Conservation (phyloP, 2,329 filamentous ascomycete genomes). For the Zalaria obscura region DNA sequence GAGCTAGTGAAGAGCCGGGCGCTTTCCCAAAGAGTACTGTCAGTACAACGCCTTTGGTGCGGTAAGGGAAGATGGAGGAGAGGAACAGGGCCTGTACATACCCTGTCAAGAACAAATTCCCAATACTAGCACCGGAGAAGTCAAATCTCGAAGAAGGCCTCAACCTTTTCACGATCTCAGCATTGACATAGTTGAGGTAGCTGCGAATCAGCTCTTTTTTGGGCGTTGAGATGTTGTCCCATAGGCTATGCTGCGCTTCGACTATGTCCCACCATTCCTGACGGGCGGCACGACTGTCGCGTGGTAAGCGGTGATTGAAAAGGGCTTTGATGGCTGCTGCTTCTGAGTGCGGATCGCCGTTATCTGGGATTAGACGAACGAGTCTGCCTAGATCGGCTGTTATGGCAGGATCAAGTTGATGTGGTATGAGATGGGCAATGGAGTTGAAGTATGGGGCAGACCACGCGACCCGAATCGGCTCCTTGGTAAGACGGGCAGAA, state of each 20-base stretch:
- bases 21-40: too few relatives aligned
- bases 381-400: slow-evolving; percentile 63
- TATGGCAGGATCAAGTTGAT: too few relatives aligned
- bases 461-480: too few relatives aligned
- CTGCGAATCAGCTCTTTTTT: slow-evolving; percentile 38
- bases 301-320: slow-evolving; percentile 74
- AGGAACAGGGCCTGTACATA: slow-evolving; percentile 44
- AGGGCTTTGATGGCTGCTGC: slow-evolving; percentile 63
- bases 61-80: not conserved
- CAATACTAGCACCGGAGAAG: slow-evolving; percentile 35
- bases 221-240: slow-evolving; percentile 40
- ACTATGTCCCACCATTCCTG: slow-evolving; percentile 81
- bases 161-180: slow-evolving; percentile 33
- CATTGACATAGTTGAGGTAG: slow-evolving; percentile 34
- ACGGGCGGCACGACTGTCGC: slow-evolving; percentile 46
- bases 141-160: slow-evolving; percentile 33
- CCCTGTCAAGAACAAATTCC: slow-evolving; percentile 37
- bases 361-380: slow-evolving; percentile 73
- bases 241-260: slow-evolving; percentile 65
- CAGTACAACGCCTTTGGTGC: too few relatives aligned
- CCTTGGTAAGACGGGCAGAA: too few relatives aligned
- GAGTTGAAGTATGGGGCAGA: too few relatives aligned
- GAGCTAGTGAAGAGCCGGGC: slow-evolving; percentile 83
- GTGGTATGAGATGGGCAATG: too few relatives aligned
- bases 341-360: slow-evolving; percentile 41